Percentiles rank a stretch among this genome's conserved stretches.
phyloP scores from a whole-genome alignment of 148 eudicot species.

The Cornus florida region DNA sequence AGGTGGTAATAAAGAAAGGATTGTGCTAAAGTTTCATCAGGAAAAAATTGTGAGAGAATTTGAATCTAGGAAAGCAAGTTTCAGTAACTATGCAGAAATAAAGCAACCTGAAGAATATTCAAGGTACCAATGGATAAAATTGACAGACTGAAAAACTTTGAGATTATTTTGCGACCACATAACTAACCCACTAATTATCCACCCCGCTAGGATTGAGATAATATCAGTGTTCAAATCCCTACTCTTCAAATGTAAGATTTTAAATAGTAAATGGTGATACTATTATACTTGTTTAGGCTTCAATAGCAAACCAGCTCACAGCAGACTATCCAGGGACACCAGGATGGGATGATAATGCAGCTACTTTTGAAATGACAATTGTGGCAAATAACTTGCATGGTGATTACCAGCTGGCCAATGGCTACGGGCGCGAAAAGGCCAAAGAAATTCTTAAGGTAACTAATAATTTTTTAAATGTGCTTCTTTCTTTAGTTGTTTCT shows the following conservation, averaged over 20 bases:
- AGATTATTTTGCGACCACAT: background rate
- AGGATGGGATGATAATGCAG: conserved; percentile 85
- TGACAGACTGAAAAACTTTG: background rate
- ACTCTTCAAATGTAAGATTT: background rate
- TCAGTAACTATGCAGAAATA: background rate
- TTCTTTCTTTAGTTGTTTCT: background rate
- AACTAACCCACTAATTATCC: background rate
- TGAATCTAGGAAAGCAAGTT: conserved; percentile 1
- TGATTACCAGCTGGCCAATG: conserved; percentile 80
- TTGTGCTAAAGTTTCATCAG: background rate
- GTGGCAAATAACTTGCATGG: conserved; percentile 66
- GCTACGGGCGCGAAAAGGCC: conserved; percentile 67
- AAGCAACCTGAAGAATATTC: background rate
- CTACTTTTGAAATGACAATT: conserved; percentile 74
- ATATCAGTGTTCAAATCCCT: background rate
- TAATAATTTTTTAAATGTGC: background rate
- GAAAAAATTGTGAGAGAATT: background rate
- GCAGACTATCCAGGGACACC: conserved; percentile 75
- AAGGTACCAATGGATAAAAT: background rate
- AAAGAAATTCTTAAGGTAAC: conserved; percentile 58
- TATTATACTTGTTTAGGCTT: conserved; percentile 49
- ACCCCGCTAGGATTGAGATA: background rate
- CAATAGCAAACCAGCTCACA: conserved; percentile 52
- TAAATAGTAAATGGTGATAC: background rate
- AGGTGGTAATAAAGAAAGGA: background rate